These are phyloP conservation scores for Phytopythium sindhum DNA, from an alignment of 352 stramenopile genomes.

Conservation along the genomic window DNA sequence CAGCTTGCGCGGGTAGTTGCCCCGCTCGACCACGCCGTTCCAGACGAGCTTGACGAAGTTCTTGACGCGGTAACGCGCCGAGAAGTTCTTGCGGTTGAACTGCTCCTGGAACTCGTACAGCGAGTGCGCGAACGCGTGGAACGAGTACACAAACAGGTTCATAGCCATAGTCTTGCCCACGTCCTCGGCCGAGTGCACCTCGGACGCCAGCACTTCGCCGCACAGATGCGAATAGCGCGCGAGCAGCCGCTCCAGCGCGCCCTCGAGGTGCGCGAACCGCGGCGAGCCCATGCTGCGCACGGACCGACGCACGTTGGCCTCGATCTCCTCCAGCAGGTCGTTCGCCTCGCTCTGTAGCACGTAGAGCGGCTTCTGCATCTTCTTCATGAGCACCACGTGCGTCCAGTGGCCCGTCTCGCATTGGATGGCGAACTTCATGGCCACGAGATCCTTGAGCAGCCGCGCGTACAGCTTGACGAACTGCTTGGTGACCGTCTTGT, in stretches of 20 bases:
- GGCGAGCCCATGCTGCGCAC: constrained; percentile 35
- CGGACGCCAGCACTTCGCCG: constrained; percentile 35
- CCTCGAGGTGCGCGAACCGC: constrained; percentile 50
- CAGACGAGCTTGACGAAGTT: constrained; percentile 51
- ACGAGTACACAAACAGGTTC: constrained; percentile 80
- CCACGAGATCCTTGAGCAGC: constrained; percentile 53
- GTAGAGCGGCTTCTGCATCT: constrained; percentile 67
- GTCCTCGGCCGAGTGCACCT: constrained; percentile 40
- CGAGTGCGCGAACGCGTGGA: constrained; percentile 64
- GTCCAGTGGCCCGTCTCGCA: constrained; percentile 58
- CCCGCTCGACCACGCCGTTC: constrained; percentile 29
- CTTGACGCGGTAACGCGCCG: constrained; percentile 35
- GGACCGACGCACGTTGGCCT: constrained; percentile 25
- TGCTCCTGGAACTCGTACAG: constrained; percentile 59
- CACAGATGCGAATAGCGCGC: constrained; percentile 58
- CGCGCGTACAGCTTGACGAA: constrained; percentile 60
- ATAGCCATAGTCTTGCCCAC: constrained; percentile 68
- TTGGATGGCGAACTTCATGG: constrained; percentile 76
- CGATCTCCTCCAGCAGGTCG: constrained; percentile 69
- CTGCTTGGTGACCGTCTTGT: constrained; percentile 68
- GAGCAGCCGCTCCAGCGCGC: constrained; percentile 47
- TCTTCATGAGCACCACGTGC: constrained; percentile 56
- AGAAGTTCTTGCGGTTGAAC: constrained; percentile 77
- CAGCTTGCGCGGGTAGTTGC: constrained; percentile 40
- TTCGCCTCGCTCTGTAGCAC: constrained; percentile 61